Evolutionary conservation across 2,329 filamentous ascomycete genomes (phyloP).

Genomic region (Diaporthe vexans): DNA sequence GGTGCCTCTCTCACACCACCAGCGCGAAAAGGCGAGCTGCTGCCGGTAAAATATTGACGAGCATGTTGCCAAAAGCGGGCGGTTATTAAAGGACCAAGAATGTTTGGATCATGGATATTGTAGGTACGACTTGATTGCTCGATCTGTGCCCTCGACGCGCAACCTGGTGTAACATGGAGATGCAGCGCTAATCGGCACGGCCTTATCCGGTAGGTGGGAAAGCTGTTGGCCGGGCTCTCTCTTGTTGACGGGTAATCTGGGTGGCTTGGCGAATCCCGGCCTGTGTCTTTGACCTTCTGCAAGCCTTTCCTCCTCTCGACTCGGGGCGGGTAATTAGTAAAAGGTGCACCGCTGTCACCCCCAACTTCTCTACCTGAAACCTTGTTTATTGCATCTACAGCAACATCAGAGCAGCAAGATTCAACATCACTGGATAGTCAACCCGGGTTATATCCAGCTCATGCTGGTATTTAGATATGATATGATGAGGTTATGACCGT

Average conservation of each 20-base stretch:
- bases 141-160: slow-evolving; percentile 4
- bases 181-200: slow-evolving; percentile 18
- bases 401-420: background rate
- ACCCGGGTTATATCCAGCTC: background rate
- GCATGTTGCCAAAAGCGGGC: slow-evolving; percentile 14
- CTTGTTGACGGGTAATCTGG: slow-evolving; percentile 23
- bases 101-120: slow-evolving; percentile 28
- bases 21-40: background rate
- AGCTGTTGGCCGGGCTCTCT: background rate
- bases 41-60: slow-evolving; percentile 27
- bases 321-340: slow-evolving; percentile 13
- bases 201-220: slow-evolving; percentile 26
- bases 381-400: background rate
- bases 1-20: background rate
- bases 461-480: background rate
- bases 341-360: background rate
- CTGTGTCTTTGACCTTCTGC: background rate
- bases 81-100: slow-evolving; percentile 15
- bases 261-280: slow-evolving; percentile 4
- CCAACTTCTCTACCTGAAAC: slow-evolving; percentile 23
- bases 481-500: background rate
- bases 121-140: slow-evolving; percentile 11
- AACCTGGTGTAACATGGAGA: slow-evolving; percentile 12
- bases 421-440: background rate
- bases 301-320: too few species aligned